Percentiles rank a stretch among this genome's conserved stretches.
Conservation (phyloP, 2,329 filamentous ascomycete genomes). For the Pseudogymnoascus pannorum region DNA sequence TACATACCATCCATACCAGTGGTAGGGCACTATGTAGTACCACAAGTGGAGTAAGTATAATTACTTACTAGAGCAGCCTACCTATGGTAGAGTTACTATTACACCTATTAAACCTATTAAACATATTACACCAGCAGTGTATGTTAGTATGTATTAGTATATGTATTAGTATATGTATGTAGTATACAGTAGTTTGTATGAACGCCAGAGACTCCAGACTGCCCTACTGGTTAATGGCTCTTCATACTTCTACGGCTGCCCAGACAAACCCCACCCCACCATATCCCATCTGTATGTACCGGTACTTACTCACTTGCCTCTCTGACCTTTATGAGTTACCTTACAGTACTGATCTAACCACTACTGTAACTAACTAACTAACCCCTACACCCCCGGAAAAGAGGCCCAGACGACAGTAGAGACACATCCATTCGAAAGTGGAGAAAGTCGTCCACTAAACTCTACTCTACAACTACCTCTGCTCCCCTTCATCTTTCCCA, state of each 20-base stretch:
- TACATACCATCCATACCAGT: neutral
- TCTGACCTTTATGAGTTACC: too few species aligned
- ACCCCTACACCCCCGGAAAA: slow-evolving; percentile 5
- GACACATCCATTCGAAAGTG: neutral
- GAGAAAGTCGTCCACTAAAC: slow-evolving; percentile 8
- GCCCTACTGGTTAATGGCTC: neutral
- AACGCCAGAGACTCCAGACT: neutral
- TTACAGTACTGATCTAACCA: neutral
- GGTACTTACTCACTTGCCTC: neutral
- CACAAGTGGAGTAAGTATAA: too few species aligned
- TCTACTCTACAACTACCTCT: too few species aligned
- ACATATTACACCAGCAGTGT: too few species aligned
- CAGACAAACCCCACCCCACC: neutral
- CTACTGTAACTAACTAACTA: neutral
- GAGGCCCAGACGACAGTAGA: neutral
- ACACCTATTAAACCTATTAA: too few species aligned
- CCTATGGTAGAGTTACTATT: too few species aligned
- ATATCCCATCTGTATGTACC: neutral
- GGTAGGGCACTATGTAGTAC: neutral
- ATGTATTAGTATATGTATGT: neutral
- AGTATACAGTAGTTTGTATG: neutral
- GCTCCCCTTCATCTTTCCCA: slow-evolving; percentile 2
- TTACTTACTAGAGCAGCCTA: too few species aligned
- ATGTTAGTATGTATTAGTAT: too few species aligned
- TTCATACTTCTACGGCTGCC: neutral